Percentiles rank a stretch among this genome's conserved stretches.
These are phyloP conservation scores for Spinellus fusiger DNA, from an alignment of 192 early-diverging fungal genomes.

Conservation along the genomic window DNA sequence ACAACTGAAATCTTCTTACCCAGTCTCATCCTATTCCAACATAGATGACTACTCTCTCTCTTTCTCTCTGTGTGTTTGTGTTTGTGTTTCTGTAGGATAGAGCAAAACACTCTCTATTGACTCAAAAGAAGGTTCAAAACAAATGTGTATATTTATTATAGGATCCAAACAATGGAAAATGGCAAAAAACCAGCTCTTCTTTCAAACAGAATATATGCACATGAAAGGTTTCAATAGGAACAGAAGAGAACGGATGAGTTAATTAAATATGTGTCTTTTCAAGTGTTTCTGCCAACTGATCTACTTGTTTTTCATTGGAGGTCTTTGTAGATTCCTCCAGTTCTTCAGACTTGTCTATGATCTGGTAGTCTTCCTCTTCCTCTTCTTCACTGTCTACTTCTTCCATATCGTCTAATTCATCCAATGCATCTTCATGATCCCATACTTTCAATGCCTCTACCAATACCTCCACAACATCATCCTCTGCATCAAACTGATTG, in stretches of 20 bases:
- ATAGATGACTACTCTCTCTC: no score
- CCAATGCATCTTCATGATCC: slow-evolving; percentile 74
- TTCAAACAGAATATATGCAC: not conserved
- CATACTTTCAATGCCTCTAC: slow-evolving; percentile 60
- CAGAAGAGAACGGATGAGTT: not conserved
- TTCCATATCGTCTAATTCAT: slow-evolving; percentile 96
- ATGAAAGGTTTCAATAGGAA: not conserved
- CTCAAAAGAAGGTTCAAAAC: no score
- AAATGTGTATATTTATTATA: no score
- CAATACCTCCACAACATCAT: slow-evolving; percentile 68
- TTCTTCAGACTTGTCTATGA: slow-evolving; percentile 41
- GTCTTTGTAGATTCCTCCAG: slow-evolving; percentile 17
- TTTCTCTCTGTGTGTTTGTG: no score
- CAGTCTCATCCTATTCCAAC: no score
- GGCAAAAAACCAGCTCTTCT: no score
- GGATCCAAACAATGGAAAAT: no score
- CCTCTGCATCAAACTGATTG: slow-evolving; percentile 83
- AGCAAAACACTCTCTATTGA: no score
- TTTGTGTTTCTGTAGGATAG: no score
- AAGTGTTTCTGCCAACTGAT: slow-evolving; percentile 14
- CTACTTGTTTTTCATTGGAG: slow-evolving; percentile 16
- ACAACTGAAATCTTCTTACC: no score
- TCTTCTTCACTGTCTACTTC: slow-evolving; percentile 68
- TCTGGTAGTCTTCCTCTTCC: slow-evolving; percentile 52
- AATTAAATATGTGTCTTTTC: slow-evolving; percentile 25